Evolutionary conservation across 2,329 filamentous ascomycete genomes (phyloP), one percentile per base, ranked within the genome.

Genomic region (Beauveria sp.): DNA sequence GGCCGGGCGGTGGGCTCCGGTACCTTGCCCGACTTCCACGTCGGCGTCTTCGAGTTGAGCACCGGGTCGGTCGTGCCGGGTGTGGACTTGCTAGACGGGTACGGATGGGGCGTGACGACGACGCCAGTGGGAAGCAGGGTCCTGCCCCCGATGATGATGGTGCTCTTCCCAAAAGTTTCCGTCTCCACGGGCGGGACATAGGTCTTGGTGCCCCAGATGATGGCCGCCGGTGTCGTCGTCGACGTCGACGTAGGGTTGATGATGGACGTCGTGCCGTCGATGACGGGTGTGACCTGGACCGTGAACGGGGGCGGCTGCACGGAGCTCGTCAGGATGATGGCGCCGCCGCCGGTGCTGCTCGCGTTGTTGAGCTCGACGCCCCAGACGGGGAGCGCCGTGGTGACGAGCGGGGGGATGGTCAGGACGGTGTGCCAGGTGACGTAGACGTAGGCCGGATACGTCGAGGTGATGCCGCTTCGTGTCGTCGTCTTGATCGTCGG

Each of bases 221-320:
- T n/a, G 16, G 42, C 22, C 14, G 34, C 58, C 24, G 48, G 48
- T 8, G 58, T 52, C 26, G 48, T 43, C 16, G 58, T 53, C 20
- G 28, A 28, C 28, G 58, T 61, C 18, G 46, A 26, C 14, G 58
- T 61, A 22, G 58, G 45, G n/a, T 5, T 38, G 38, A 54, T 20
- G 46, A 61, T 53, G 12, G 34, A 53, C 20, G 58, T 61, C 14
- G 58, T 61, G 24, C 58, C 58, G 34, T 53, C 22, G 49, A 61
- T 42, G 38, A 61, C 26, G 24, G 58, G 58, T 2, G 48, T 61
- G 38, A 61, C 58, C 6, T 28, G 50, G 18, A 61, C n/a, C 14
- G n/a, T 34, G 20, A 61, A n/a, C 20, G 58, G 58, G 9, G 58
- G 46, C 34, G 58, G 58, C 58, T 61, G 58, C 20, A 61, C 58